Base-by-base conservation (phyloP, 164 flowering plant genomes). In the Buxus sempervirens region DNA sequence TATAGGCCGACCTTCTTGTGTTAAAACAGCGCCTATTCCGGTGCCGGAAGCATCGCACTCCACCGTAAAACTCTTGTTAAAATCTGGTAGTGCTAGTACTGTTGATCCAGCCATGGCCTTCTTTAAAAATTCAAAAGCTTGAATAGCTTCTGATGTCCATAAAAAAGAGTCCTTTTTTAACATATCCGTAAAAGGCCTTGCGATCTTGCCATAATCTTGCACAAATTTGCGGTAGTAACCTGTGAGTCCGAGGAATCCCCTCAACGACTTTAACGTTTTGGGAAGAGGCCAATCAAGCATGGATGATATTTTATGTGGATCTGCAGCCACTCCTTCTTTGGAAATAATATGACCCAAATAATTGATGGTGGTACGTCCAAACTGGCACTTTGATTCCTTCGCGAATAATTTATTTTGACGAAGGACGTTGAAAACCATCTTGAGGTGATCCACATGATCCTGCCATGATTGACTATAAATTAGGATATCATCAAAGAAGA, bases 271-370 rank as follows among this genome's bases (percentile, higher is more conserved):
- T 0, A 63, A 0, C 18, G 60, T 32, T 2, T 21, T 23, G 15
- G 73, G 73, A 5, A 6, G 23, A 18, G 67, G 67, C 67, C 67
- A 70, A 0, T 38, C 1, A 0, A 4, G 1, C 20, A 70, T 42
- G 12, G 36, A 58, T 9, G 32, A 6, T 0, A 70, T 25, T 42
- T 70, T 70, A 0, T 12, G 5, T 0, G 62, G 62, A 0, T 70
- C 73, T 6, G 62, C 48, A 0, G 20, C 15, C 1, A 70, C 73
- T 9, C 67, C 73, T 8, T 55, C 23, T 21, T 19, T 9, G 1
- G 73, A 38, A 8, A 70, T 57, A 9, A 70, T 6, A 54, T 70
- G 73, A 0, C 73, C 73, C 45, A 70, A 38, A 24, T 62, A 63
- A 26, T 54, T 54, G 0, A 70, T 10, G 25, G 63, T 5, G 13